Conservation (phyloP, 169 alveolate genomes). For the Toxoplasma gondii region DNA sequence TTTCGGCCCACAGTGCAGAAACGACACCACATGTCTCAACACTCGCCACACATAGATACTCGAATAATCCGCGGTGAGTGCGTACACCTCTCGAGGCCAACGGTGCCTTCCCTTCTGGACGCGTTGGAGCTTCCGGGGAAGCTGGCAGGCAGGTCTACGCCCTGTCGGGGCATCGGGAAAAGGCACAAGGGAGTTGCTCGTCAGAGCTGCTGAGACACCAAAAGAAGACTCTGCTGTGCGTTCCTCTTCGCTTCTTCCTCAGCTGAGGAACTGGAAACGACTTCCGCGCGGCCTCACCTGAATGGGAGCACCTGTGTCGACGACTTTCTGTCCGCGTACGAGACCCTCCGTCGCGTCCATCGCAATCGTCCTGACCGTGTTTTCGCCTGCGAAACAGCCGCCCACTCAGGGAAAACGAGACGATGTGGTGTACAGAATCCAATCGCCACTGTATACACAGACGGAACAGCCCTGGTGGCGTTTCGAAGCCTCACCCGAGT, state of each 20-base stretch:
- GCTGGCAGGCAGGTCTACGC: no score
- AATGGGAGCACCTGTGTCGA: constrained; percentile 96
- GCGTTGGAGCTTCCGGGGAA: no score
- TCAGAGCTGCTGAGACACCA: no score
- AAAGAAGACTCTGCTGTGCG: no score
- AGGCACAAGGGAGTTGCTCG: no score
- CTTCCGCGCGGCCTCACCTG: constrained; percentile 77
- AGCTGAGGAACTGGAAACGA: no score
- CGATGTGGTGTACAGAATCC: background rate
- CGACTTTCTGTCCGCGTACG: constrained; percentile 94
- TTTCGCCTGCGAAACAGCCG: constrained; percentile 49
- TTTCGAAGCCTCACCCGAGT: no score
- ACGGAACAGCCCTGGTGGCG: no score
- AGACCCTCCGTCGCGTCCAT: constrained; percentile 98
- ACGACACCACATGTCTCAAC: background rate
- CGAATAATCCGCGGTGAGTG: background rate
- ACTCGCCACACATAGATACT: background rate
- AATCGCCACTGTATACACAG: background rate
- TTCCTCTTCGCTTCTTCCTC: no score
- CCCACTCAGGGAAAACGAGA: background rate
- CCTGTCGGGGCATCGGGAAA: no score
- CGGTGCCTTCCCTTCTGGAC: no score
- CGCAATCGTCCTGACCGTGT: constrained; percentile 95
- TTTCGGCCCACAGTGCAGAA: background rate
- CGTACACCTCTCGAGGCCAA: background rate